These are phyloP conservation scores for Peniophora sp. DNA, from an alignment of 1,284 basidiomycete genomes.

Conservation along the genomic window DNA sequence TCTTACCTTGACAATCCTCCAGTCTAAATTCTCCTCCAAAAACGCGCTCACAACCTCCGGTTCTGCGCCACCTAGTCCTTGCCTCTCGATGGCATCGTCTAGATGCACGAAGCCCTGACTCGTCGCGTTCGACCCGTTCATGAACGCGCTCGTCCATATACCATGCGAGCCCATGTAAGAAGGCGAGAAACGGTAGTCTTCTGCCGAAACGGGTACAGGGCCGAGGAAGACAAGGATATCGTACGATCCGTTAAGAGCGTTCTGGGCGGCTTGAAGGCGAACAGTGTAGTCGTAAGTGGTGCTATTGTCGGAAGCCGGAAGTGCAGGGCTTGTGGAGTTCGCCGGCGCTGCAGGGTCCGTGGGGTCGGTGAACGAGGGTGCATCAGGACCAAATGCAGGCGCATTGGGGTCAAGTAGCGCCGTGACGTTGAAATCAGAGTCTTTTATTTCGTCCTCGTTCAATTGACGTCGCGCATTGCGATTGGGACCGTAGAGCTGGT, in stretches of 20 bases:
- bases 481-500: conserved; percentile 15
- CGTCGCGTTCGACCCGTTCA: conserved; percentile 24
- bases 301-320: background rate
- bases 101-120: conserved; percentile 51
- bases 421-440: too few relatives aligned
- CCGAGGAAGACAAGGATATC: conserved; percentile 35
- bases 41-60: conserved; percentile 30
- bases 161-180: conserved; percentile 30
- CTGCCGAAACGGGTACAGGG: conserved; percentile 24
- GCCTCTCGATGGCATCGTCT: conserved; percentile 25
- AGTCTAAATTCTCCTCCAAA: conserved; percentile 27
- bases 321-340: background rate
- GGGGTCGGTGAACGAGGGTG: background rate
- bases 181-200: conserved; percentile 23
- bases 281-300: conserved; percentile 30
- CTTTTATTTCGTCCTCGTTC: background rate
- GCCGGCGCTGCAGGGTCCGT: background rate
- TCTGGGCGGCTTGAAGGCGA: conserved; percentile 32
- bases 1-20: conserved; percentile 28
- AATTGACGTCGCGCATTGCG: background rate
- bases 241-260: conserved; percentile 32
- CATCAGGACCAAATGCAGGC: background rate
- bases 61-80: conserved; percentile 22
- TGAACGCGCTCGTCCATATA: conserved; percentile 21
- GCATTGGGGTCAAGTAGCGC: background rate